phyloP scores from a whole-genome alignment of 352 stramenopile genomes.

The Hyaloperonospora brassicae region DNA sequence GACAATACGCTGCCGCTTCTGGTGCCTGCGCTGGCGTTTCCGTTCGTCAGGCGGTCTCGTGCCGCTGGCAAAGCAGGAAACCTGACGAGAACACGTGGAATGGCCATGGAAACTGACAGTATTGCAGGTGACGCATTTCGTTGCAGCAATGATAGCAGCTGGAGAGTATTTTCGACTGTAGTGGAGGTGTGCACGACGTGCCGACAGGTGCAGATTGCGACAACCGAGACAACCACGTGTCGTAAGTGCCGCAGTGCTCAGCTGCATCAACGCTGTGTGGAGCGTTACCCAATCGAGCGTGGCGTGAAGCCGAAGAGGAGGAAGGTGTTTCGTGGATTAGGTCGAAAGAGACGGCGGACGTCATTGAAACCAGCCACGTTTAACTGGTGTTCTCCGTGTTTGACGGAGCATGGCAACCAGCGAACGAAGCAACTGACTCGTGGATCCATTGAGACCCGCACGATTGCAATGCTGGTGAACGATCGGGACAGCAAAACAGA shows the following conservation, averaged over 20 bases:
- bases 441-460: slow-evolving; percentile 32
- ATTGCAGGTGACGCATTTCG: slow-evolving; percentile 4
- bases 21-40: slow-evolving; percentile 23
- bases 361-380: slow-evolving; percentile 4
- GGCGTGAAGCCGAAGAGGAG: slow-evolving; percentile 8
- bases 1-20: slow-evolving; percentile 14
- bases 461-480: slow-evolving; percentile 34
- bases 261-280: slow-evolving; percentile 35
- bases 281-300: slow-evolving; percentile 3
- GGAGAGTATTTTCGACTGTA: slow-evolving; percentile 30
- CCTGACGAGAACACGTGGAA: slow-evolving; percentile 1
- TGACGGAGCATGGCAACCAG: slow-evolving; percentile 11
- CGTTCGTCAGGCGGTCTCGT: slow-evolving; percentile 13
- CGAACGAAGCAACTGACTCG: slow-evolving; percentile 6
- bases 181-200: slow-evolving; percentile 53
- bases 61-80: slow-evolving; percentile 4
- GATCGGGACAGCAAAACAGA: slow-evolving; percentile 8
- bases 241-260: slow-evolving; percentile 20
- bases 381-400: slow-evolving; percentile 21
- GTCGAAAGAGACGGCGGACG: slow-evolving; percentile 22
- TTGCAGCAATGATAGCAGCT: slow-evolving; percentile 11
- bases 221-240: slow-evolving; percentile 26
- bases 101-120: neutral
- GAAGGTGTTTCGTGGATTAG: slow-evolving; percentile 10
- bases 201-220: slow-evolving; percentile 42